phyloP scores from a whole-genome alignment of 345 rosid species.

The Gossypium bickii region DNA sequence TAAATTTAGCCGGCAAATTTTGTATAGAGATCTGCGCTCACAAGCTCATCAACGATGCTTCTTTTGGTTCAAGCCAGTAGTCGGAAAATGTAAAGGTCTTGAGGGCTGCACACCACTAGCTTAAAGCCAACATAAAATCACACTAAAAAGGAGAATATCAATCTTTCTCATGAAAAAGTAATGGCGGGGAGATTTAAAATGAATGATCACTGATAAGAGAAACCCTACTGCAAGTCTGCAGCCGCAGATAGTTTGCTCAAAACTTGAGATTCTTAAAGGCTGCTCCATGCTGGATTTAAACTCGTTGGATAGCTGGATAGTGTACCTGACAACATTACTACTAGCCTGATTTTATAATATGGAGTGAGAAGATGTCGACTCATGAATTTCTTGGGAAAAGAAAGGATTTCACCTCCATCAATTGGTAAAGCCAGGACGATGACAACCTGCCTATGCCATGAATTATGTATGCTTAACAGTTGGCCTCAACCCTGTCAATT shows the following conservation, averaged over 20 bases:
- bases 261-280: neutral
- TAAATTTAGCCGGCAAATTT: neutral
- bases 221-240: neutral
- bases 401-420: neutral
- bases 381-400: neutral
- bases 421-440: neutral
- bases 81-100: neutral
- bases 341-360: neutral
- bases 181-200: too few relatives aligned
- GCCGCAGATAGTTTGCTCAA: neutral
- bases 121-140: neutral
- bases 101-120: slow-evolving; percentile 6
- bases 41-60: neutral
- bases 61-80: neutral
- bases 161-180: neutral
- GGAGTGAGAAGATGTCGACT: neutral
- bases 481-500: neutral
- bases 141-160: neutral
- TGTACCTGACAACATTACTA: neutral
- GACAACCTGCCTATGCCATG: neutral
- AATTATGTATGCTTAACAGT: neutral
- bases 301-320: neutral
- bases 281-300: neutral
- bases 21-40: neutral
- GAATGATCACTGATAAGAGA: too few relatives aligned